Evolutionary conservation across 495 filamentous ascomycete genomes (phyloP), one percentile per base, ranked within the genome.

Genomic region (Trichoderma parareesei): DNA sequence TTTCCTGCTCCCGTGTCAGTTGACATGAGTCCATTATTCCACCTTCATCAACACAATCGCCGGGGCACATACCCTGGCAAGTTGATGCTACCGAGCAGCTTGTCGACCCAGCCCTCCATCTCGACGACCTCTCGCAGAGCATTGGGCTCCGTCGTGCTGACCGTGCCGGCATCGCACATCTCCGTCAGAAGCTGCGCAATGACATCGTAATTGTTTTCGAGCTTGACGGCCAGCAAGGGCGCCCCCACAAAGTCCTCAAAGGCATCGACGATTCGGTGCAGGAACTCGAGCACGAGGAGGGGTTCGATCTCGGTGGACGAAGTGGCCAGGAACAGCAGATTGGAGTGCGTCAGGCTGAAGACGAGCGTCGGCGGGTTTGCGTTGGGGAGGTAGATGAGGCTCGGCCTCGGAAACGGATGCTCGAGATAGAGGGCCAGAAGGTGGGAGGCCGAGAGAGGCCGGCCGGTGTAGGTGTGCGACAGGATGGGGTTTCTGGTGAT

Each of bases 231-330:
- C 27, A 96, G 77, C 62, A 99, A 75, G 4, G 94, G 94, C n/a
- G 90, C 83, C 42, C 93, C 93, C 13, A 98, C 80, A 71, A 97
- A 98, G 65, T 97, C 94, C 76, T 99, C 95, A 20, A 99, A 81
- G 4, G 91, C 85, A 80, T 99, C 95, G 68, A 96, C 85, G 16
- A 97, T 68, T 49, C 94, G 87, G 78, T 98, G 94, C 59, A 99
- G 82, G 78, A 98, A 98, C 75, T 98, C 95, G 63, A 97, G 84
- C 33, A 89, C 88, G n/a, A 97, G 84, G n/a, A 99, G 83, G 27
- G 94, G 91, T 72, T 98, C 94, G 65, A 88, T 87, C 65, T 97
- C 93, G 57, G 86, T 80, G 38, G 92, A 92, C 38, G 83, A 83
- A 0, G 96, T 90, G 7, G 90, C 87, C 44, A 99, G 82, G 68